Percentiles rank a stretch among this genome's conserved stretches.
These are phyloP conservation scores for Acanthamoeba pearcei DNA, from an alignment of 208 protist species.

Conservation along the genomic window DNA sequence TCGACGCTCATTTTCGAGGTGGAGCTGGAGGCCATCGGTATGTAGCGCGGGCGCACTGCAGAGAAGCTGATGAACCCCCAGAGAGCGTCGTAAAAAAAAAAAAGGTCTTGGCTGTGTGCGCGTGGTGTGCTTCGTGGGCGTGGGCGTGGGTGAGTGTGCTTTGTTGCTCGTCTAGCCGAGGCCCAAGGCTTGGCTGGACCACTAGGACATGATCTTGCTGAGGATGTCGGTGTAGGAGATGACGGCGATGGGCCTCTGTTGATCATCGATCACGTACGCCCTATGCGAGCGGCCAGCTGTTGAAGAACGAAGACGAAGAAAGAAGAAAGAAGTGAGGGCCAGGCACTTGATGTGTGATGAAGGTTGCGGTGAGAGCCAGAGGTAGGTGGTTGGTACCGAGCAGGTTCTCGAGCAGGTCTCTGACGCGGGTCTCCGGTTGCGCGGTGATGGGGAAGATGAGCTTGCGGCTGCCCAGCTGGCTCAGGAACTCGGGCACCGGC, in stretches of 20 bases:
- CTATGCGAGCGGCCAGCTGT: slow-evolving; percentile 2
- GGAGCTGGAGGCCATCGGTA: slow-evolving; percentile 19
- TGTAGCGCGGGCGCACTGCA: background rate
- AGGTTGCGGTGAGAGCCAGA: no score
- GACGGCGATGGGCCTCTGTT: slow-evolving; percentile 32
- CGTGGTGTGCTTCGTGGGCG: background rate
- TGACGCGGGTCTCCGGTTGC: background rate
- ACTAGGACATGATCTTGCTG: slow-evolving; percentile 6
- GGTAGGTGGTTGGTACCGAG: background rate
- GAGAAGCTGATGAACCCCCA: no score
- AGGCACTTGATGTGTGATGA: no score
- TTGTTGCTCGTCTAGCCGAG: background rate
- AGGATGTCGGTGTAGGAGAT: slow-evolving; percentile 35
- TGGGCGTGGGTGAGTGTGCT: background rate
- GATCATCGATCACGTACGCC: slow-evolving; percentile 55
- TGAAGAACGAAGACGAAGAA: background rate
- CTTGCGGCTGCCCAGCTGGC: slow-evolving; percentile 24
- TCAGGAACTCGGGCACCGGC: slow-evolving; percentile 13
- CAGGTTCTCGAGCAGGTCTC: slow-evolving; percentile 28
- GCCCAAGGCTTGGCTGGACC: background rate
- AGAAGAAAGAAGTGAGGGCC: background rate
- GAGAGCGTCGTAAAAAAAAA: background rate
- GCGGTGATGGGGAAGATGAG: slow-evolving; percentile 36
- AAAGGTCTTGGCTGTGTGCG: background rate
- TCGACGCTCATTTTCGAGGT: slow-evolving; percentile 59